A percentile compares a stretch with the other conserved stretches of the same genome.
These are phyloP conservation scores for Fusarium lyarnte DNA, from an alignment of 2,329 filamentous ascomycete genomes.

Conservation along the genomic window DNA sequence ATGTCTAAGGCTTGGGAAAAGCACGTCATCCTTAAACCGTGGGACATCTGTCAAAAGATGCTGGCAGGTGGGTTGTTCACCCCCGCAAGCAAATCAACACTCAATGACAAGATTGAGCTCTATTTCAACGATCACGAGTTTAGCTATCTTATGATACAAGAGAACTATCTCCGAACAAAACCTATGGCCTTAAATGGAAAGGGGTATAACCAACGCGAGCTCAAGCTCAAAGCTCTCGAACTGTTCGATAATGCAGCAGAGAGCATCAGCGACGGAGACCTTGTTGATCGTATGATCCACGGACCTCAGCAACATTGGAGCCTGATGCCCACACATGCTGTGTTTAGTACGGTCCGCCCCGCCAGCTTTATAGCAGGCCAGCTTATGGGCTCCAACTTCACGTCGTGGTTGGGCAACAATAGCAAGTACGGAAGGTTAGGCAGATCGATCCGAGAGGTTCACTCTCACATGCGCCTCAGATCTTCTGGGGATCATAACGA, in stretches of 20 bases:
- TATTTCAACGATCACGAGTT: slow-evolving; percentile 99
- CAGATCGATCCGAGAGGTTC: slow-evolving; percentile 89
- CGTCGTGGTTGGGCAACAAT: slow-evolving; percentile 93
- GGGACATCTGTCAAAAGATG: slow-evolving; percentile 97
- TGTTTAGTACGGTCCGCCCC: slow-evolving; percentile 94
- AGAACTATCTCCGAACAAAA: slow-evolving; percentile 91
- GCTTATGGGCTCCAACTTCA: slow-evolving; percentile 80
- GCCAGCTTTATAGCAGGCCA: slow-evolving; percentile 87
- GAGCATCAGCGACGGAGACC: slow-evolving; percentile 95
- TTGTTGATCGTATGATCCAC: slow-evolving; percentile 98
- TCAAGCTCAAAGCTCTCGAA: slow-evolving; percentile 84
- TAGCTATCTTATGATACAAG: slow-evolving; percentile 96
- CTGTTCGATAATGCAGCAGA: slow-evolving; percentile 88
- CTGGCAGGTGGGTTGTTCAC: slow-evolving; percentile 88
- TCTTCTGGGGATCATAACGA: slow-evolving; percentile 93
- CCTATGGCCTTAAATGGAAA: slow-evolving; percentile 70
- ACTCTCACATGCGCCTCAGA: slow-evolving; percentile 94
- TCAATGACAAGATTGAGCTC: slow-evolving; percentile 98
- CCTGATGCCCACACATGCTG: slow-evolving; percentile 93
- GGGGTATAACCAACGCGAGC: slow-evolving; percentile 70
- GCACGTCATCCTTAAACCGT: slow-evolving; percentile 94
- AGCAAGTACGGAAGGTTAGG: slow-evolving; percentile 83
- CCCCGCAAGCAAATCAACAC: slow-evolving; percentile 80
- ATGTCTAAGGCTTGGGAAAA: slow-evolving; percentile 99
- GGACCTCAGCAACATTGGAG: slow-evolving; percentile 98